A percentile compares a stretch with the other conserved stretches of the same genome.
Evolutionary conservation across 2,329 filamentous ascomycete species (phyloP).

Genomic region (Penicillium thymicola): DNA sequence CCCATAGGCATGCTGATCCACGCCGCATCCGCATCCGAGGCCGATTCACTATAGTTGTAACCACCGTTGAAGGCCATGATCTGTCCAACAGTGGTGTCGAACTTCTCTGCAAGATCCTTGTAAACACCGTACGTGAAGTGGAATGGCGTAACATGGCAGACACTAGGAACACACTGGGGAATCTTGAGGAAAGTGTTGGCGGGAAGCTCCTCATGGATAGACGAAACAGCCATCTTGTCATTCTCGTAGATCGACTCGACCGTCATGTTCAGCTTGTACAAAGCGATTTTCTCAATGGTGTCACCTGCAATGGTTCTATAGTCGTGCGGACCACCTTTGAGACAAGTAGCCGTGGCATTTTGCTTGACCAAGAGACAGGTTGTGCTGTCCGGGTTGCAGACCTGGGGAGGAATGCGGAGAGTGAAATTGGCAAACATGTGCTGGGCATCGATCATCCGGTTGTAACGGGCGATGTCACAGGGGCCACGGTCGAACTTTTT

Average conservation of each 20-base stretch:
- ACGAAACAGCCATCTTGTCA: background rate
- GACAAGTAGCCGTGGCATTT: slow-evolving; percentile 1
- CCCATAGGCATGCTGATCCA: slow-evolving; percentile 10
- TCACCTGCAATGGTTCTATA: slow-evolving; percentile 9
- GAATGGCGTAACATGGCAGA: slow-evolving; percentile 5
- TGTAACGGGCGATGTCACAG: slow-evolving; percentile 6
- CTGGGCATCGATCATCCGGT: slow-evolving; percentile 6
- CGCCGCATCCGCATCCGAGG: slow-evolving; percentile 1
- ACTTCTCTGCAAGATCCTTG: slow-evolving; percentile 14
- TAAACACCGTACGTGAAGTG: slow-evolving; percentile 11
- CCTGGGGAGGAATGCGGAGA: slow-evolving; percentile 3
- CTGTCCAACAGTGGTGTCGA: slow-evolving; percentile 10
- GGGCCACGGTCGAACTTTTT: slow-evolving; percentile 1
- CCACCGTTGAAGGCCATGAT: slow-evolving; percentile 11
- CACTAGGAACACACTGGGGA: slow-evolving; percentile 10
- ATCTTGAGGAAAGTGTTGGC: slow-evolving; percentile 7
- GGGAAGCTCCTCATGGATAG: background rate
- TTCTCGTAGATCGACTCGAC: background rate
- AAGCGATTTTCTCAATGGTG: slow-evolving; percentile 8
- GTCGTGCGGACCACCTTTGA: slow-evolving; percentile 7
- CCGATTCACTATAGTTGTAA: slow-evolving; percentile 11
- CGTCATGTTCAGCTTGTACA: slow-evolving; percentile 7
- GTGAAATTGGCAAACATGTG: background rate
- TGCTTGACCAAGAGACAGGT: slow-evolving; percentile 4
- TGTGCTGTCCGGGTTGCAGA: slow-evolving; percentile 2